phyloP scores from a whole-genome alignment of 352 stramenopile genomes.

The Globisporangium yorkense region DNA sequence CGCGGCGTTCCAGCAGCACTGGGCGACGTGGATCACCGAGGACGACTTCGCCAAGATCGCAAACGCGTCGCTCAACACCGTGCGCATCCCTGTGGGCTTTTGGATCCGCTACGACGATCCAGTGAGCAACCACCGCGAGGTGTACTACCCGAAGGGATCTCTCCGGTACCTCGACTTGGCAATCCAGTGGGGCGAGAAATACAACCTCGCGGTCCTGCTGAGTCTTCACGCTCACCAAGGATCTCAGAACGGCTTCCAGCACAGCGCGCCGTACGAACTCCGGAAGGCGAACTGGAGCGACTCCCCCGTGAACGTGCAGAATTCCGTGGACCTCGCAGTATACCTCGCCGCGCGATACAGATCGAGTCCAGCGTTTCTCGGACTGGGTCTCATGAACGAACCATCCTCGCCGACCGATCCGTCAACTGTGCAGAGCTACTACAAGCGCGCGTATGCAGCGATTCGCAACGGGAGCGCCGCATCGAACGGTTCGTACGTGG shows the following conservation, averaged over 20 bases:
- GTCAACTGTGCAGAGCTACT: constrained; percentile 28
- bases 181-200: constrained; percentile 45
- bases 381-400: constrained; percentile 53
- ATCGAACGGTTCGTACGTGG: constrained; percentile 17
- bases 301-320: constrained; percentile 21
- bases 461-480: constrained; percentile 22
- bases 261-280: constrained; percentile 24
- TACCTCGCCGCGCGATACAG: constrained; percentile 43
- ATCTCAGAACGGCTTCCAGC: constrained; percentile 54
- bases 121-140: constrained; percentile 4
- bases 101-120: constrained; percentile 33
- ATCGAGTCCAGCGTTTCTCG: constrained; percentile 36
- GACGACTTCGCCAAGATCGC: constrained; percentile 22
- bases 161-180: constrained; percentile 49
- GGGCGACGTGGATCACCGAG: constrained; percentile 23
- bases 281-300: constrained; percentile 19
- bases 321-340: constrained; percentile 27
- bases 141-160: constrained; percentile 17
- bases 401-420: constrained; percentile 17
- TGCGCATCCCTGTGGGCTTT: constrained; percentile 36
- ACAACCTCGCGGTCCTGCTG: constrained; percentile 50
- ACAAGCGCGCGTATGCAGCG: constrained; percentile 25
- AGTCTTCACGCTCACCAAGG: constrained; percentile 47
- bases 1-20: constrained; percentile 17
- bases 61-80: constrained; percentile 29